Conservation (phyloP, 176 grass and related monocot genomes). For the Rhynchospora breviuscula region DNA sequence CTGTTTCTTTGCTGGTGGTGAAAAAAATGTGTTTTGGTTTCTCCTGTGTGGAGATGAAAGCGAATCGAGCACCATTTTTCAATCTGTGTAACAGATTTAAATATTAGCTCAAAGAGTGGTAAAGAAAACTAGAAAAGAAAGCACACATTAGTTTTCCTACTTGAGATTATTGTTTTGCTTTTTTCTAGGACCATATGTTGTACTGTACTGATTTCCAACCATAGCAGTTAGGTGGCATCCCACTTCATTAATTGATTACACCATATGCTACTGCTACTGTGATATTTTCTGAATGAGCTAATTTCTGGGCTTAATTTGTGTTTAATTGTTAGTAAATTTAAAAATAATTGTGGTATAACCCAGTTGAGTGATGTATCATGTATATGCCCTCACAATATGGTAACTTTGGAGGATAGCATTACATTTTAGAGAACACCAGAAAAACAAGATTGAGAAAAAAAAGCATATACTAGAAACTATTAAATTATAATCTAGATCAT, state of each 20-base stretch:
- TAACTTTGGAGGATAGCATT: not conserved
- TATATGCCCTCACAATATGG: not conserved
- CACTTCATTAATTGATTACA: not conserved
- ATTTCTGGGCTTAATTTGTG: not conserved
- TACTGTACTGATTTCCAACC: not conserved
- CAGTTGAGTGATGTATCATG: not conserved
- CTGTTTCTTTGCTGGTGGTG: slow-evolving; percentile 45
- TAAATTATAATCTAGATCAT: not conserved
- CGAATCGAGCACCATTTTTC: slow-evolving; percentile 78
- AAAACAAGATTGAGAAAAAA: not conserved
- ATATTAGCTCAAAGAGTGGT: not conserved
- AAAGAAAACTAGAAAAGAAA: not conserved
- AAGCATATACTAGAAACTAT: not conserved
- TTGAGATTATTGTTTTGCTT: not conserved
- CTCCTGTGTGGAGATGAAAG: slow-evolving; percentile 78
- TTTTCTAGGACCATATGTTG: not conserved
- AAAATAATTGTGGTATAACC: not conserved
- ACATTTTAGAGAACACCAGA: not conserved
- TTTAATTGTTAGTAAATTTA: not conserved
- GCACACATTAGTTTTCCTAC: not conserved
- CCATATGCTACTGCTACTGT: not conserved
- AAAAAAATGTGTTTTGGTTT: slow-evolving; percentile 61
- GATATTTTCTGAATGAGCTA: not conserved
- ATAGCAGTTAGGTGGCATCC: not conserved
- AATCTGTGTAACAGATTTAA: slow-evolving; percentile 14